Evolutionary conservation across 2,329 filamentous ascomycete species (phyloP).

Genomic region (Botryosphaeria dothidea): DNA sequence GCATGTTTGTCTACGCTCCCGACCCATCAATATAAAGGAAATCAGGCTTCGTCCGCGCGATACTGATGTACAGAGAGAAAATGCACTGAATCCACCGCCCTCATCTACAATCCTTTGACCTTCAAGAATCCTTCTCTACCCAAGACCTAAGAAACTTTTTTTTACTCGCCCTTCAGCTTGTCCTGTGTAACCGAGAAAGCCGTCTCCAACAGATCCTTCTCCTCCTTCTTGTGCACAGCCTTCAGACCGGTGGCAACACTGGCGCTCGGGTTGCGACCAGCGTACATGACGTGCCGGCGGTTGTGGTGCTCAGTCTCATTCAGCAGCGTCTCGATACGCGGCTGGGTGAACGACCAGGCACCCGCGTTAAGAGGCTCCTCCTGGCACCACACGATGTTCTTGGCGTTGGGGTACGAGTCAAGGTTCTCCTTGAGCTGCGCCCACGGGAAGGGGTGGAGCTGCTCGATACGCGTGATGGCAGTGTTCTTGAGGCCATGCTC

Average conservation of each 20-base stretch:
- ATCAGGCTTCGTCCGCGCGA: neutral
- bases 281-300: conserved; percentile 95
- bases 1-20: conserved; percentile 13
- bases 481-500: conserved; percentile 85
- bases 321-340: conserved; percentile 91
- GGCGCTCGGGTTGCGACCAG: conserved; percentile 88
- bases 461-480: conserved; percentile 93
- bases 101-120: neutral
- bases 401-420: conserved; percentile 94
- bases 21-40: conserved; percentile 4
- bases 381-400: conserved; percentile 96
- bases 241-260: conserved; percentile 94
- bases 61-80: conserved; percentile 15
- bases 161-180: conserved; percentile 65
- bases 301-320: conserved; percentile 92
- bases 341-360: conserved; percentile 96
- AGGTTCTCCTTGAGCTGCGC: conserved; percentile 94
- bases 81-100: conserved; percentile 6
- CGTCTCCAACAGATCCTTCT: conserved; percentile 74
- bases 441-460: conserved; percentile 99
- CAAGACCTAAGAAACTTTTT: neutral
- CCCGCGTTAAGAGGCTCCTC: conserved; percentile 98
- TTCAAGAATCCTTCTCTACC: neutral
- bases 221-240: conserved; percentile 84
- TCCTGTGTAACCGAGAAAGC: conserved; percentile 66